A percentile compares a stretch with the other conserved stretches of the same genome.
Conservation (phyloP, 768 basidiomycete genomes). For the Roridomyces roridus region DNA sequence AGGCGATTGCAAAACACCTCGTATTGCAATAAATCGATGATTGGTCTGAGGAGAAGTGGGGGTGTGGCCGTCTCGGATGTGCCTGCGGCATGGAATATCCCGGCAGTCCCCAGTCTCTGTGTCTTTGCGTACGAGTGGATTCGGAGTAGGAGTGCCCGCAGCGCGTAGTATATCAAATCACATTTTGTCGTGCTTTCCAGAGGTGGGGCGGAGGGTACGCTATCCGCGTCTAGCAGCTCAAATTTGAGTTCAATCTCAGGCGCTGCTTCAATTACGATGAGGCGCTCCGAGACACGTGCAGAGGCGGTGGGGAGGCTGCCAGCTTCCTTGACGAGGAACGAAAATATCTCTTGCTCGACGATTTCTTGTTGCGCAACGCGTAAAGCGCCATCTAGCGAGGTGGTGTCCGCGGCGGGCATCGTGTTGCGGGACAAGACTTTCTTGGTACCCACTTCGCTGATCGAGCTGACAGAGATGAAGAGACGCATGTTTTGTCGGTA, state of each 20-base stretch:
- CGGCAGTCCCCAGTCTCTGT: conserved; percentile 41
- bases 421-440: conserved; percentile 44
- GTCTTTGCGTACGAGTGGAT: conserved; percentile 58
- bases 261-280: conserved; percentile 80
- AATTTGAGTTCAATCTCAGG: conserved; percentile 72
- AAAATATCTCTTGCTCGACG: conserved; percentile 83
- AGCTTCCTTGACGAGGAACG: conserved; percentile 77
- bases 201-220: conserved; percentile 21
- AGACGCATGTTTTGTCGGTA: conserved; percentile 69
- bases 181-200: conserved; percentile 46
- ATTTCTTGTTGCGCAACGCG: conserved; percentile 70
- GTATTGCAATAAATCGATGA: conserved; percentile 84
- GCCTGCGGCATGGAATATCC: conserved; percentile 26
- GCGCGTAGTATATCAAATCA: conserved; percentile 69
- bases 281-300: conserved; percentile 78
- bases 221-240: conserved; percentile 57
- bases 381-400: conserved; percentile 57
- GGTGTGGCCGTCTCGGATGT: conserved; percentile 25
- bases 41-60: conserved; percentile 70
- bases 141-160: conserved; percentile 70
- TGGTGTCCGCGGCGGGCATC: conserved; percentile 34
- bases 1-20: conserved; percentile 73
- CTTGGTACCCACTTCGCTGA: conserved; percentile 37
- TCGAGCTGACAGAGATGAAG: conserved; percentile 57
- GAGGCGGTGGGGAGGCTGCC: conserved; percentile 76